phyloP scores from a whole-genome alignment of 169 alveolate genomes.

The Eimeria mitis region DNA sequence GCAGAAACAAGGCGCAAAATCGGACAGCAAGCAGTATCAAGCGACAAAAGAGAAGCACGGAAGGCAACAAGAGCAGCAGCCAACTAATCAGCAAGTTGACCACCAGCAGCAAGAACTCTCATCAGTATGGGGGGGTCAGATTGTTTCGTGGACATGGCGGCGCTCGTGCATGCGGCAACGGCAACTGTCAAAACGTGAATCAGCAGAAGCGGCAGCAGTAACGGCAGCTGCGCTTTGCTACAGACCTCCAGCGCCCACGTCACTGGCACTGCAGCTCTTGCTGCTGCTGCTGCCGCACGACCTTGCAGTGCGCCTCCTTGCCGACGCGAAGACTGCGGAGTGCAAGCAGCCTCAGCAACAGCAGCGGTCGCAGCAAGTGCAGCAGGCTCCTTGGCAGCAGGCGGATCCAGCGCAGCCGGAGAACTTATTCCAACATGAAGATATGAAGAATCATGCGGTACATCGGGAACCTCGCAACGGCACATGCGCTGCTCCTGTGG shows the following conservation, averaged over 20 bases:
- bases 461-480: not conserved
- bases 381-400: not conserved
- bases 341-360: conserved; percentile 28
- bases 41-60: not conserved
- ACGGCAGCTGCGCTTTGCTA: conserved; percentile 47
- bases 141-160: conserved; percentile 56
- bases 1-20: not conserved
- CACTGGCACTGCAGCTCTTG: conserved; percentile 52
- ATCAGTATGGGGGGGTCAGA: conserved; percentile 25
- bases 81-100: not conserved
- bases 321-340: not conserved
- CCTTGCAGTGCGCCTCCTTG: conserved; percentile 32
- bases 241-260: conserved; percentile 46
- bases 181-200: conserved; percentile 4
- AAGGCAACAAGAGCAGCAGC: not conserved
- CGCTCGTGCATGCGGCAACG: conserved; percentile 61
- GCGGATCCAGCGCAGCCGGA: not conserved
- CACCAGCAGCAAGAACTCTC: not conserved
- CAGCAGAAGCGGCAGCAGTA: conserved; percentile 17
- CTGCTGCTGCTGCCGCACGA: conserved; percentile 51
- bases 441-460: not conserved
- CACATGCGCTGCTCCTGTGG: conserved; percentile 22
- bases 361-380: not conserved
- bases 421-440: not conserved
- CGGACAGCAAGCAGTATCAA: not conserved